Evolutionary conservation across 78 protist species (phyloP).

Genomic region (Dictyostelium citrinum): DNA sequence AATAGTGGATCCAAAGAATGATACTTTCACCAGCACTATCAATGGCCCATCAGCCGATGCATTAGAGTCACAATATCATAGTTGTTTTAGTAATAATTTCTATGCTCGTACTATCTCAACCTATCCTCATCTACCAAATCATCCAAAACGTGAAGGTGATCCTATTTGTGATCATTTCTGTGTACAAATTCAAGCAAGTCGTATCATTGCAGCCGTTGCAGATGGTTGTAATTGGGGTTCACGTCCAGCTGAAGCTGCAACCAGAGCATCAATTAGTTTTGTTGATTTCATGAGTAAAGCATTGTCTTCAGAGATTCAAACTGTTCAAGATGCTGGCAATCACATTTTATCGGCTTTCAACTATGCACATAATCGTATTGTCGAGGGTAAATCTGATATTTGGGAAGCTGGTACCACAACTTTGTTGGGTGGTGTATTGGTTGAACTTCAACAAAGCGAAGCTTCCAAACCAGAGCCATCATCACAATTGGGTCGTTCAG

Average conservation of each 20-base stretch:
- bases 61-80: conserved; percentile 29
- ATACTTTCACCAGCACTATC: conserved; percentile 15
- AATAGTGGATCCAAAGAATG: conserved; percentile 59
- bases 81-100: conserved; percentile 51
- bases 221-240: conserved; percentile 85
- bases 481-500: not conserved
- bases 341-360: conserved; percentile 72
- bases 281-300: conserved; percentile 74
- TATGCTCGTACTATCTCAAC: conserved; percentile 64
- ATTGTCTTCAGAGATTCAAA: conserved; percentile 58
- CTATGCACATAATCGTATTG: conserved; percentile 70
- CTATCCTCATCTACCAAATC: conserved; percentile 74
- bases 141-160: conserved; percentile 75
- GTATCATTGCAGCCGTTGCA: conserved; percentile 75
- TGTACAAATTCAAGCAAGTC: conserved; percentile 44
- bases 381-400: conserved; percentile 68
- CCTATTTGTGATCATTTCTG: conserved; percentile 80
- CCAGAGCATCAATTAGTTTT: conserved; percentile 62
- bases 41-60: conserved; percentile 44
- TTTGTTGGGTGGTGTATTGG: conserved; percentile 75
- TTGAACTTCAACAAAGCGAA: conserved; percentile 25
- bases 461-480: not conserved
- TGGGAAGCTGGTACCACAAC: conserved; percentile 87
- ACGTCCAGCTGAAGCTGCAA: conserved; percentile 81
- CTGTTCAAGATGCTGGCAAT: conserved; percentile 78